phyloP scores from a whole-genome alignment of 2,329 filamentous ascomycete genomes.

The Podosphaera aphanis region DNA sequence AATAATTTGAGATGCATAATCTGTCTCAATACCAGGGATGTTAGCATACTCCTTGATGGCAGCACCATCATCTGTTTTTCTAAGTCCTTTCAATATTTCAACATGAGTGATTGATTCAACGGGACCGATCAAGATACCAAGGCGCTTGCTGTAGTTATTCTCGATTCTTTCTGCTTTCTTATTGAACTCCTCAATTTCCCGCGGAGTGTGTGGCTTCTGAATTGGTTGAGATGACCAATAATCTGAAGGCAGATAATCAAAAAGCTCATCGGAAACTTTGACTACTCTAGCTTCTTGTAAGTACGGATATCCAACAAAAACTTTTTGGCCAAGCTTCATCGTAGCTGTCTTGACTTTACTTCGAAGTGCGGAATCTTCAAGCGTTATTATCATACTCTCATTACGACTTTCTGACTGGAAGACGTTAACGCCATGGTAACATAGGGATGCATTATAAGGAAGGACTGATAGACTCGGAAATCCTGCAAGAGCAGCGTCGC shows the following conservation, averaged over 20 bases:
- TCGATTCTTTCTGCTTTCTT: slow-evolving; percentile 71
- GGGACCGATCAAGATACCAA: slow-evolving; percentile 66
- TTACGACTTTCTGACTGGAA: slow-evolving; percentile 93
- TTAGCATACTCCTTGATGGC: slow-evolving; percentile 80
- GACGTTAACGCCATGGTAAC: slow-evolving; percentile 75
- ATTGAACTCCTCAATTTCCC: slow-evolving; percentile 61
- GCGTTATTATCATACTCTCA: slow-evolving; percentile 80
- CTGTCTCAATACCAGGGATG: slow-evolving; percentile 63
- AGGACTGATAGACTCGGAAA: slow-evolving; percentile 80
- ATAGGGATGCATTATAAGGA: slow-evolving; percentile 58
- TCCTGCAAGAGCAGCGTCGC: slow-evolving; percentile 62
- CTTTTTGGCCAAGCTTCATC: slow-evolving; percentile 57
- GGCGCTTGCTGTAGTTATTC: slow-evolving; percentile 66
- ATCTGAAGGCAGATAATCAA: slow-evolving; percentile 55
- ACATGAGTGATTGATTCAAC: slow-evolving; percentile 83
- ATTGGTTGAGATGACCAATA: slow-evolving; percentile 37
- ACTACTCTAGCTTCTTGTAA: slow-evolving; percentile 80
- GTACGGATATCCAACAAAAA: slow-evolving; percentile 87
- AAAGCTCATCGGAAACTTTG: slow-evolving; percentile 77
- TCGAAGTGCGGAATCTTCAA: slow-evolving; percentile 49
- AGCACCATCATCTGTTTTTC: slow-evolving; percentile 75
- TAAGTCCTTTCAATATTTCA: slow-evolving; percentile 76
- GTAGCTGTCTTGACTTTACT: slow-evolving; percentile 52
- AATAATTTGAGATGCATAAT: slow-evolving; percentile 76
- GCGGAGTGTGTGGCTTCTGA: slow-evolving; percentile 45